Evolutionary conservation across 2,329 filamentous ascomycete species (phyloP), one percentile per base, ranked within the genome.

Genomic region (Orbilia ellipsospora): DNA sequence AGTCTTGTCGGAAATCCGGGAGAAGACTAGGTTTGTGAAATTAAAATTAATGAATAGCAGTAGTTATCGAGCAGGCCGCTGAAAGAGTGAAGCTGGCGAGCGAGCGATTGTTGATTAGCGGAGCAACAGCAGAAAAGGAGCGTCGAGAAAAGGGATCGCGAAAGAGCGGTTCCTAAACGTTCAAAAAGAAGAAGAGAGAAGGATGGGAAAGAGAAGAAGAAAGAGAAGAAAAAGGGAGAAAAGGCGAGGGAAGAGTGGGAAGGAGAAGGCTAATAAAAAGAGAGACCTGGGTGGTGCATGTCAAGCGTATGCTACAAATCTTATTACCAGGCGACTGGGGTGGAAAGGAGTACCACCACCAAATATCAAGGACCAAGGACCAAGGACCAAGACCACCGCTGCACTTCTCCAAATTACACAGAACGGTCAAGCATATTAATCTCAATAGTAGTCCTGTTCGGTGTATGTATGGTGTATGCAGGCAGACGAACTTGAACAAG

Each of bases 21-120:
- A 10, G 10, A 18, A 48, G 44, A 48, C 44, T 48, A 48, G 44
- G 44, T 5, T 10, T 10, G 5, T 36, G 31, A 36, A 36, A 36
- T 36, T 36, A 36, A 36, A 36, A 36, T 36, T 36, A 36, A 36
- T 16, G 31, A 15, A 31, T 40, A 59, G 55, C 36, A 40, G 31
- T 40, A 31, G 59, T 50, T 52, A 50, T 69, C 31, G 70, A 75
- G 64, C 70, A 75, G 31, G 64, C 64, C 72, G 72, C 72, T 75
- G 64, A 75, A 75, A 45, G 72, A 75, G 72, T 75, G 72, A 75
- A 75, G 72, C 72, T 50, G 70, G 54, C 60, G 52, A 69, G 64
- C 64, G 64, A 45, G 57, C 44, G 16, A 48, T n/a, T 48, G 44
- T 18, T n/a, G 64, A 45, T 31, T 42, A 68, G 57, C 52, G 61